Evolutionary conservation across 352 stramenopile species (phyloP).

Genomic region (Pythium pyrilobum): DNA sequence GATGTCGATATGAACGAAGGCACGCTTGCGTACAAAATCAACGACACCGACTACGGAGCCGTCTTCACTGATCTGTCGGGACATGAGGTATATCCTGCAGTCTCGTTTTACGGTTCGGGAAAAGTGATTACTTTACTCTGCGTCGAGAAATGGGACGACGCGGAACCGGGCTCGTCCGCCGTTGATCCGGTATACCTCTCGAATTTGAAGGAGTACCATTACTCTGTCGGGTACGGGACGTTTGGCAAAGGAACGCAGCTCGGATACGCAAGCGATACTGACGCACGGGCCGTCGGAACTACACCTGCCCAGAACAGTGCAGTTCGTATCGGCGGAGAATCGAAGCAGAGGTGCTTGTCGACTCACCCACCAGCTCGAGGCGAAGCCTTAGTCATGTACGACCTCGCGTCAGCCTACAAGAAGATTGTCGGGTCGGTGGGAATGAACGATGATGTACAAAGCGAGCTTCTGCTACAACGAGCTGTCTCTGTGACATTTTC

Average conservation of each 20-base stretch:
- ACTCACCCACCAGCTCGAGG: conserved; percentile 68
- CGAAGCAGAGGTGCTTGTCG: conserved; percentile 70
- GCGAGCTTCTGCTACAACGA: conserved; percentile 51
- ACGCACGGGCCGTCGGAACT: neutral
- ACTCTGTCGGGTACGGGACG: conserved; percentile 70
- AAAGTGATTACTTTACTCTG: conserved; percentile 82
- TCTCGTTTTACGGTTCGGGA: conserved; percentile 87
- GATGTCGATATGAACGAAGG: conserved; percentile 87
- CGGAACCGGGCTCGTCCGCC: conserved; percentile 17
- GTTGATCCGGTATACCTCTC: conserved; percentile 67
- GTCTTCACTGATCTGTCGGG: conserved; percentile 80
- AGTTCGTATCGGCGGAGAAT: conserved; percentile 59
- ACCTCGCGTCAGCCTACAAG: conserved; percentile 57
- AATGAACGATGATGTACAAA: conserved; percentile 70
- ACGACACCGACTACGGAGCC: conserved; percentile 83
- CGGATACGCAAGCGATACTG: conserved; percentile 60
- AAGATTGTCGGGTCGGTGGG: conserved; percentile 49
- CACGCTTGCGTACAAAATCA: conserved; percentile 87
- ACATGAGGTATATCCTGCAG: conserved; percentile 80
- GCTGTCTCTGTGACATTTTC: conserved; percentile 58
- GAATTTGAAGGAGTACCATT: conserved; percentile 75
- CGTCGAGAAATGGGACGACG: conserved; percentile 77
- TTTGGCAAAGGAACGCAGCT: conserved; percentile 71
- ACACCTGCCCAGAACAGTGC: conserved; percentile 18
- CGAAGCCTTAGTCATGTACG: conserved; percentile 78